Evolutionary conservation across 2,329 filamentous ascomycete species (phyloP).

Genomic region (Metarhizium humberi): DNA sequence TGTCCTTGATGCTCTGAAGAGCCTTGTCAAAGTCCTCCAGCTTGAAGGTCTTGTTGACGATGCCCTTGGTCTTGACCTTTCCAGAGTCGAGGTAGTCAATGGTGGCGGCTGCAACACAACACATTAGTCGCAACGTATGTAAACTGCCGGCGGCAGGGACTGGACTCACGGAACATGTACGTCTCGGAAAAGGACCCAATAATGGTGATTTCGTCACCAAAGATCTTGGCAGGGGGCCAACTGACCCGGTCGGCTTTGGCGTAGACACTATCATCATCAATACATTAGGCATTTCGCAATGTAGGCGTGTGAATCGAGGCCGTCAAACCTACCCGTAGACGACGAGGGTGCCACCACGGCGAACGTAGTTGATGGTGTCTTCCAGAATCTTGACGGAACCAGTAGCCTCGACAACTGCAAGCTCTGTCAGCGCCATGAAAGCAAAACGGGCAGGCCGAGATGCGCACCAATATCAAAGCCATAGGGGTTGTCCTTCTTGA

Average conservation of each 20-base stretch:
- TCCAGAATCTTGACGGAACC: conserved; percentile 61
- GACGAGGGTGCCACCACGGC: conserved; percentile 61
- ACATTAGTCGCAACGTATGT: not conserved
- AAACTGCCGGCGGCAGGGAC: not conserved
- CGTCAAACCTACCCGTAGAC: conserved; percentile 43
- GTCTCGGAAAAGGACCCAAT: conserved; percentile 66
- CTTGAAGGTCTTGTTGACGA: conserved; percentile 65
- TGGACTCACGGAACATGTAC: conserved; percentile 53
- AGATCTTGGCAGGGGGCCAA: conserved; percentile 66
- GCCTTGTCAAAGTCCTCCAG: conserved; percentile 66
- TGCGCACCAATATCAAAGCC: conserved; percentile 56
- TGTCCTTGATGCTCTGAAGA: conserved; percentile 61
- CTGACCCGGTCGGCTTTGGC: conserved; percentile 50
- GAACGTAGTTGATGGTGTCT: conserved; percentile 61
- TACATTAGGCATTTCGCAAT: not conserved
- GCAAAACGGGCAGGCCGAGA: not conserved
- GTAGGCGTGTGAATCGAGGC: too few relatives aligned
- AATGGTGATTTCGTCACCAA: conserved; percentile 60
- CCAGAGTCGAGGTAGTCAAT: conserved; percentile 46
- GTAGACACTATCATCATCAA: conserved; percentile 45
- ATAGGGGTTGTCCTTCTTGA: conserved; percentile 58
- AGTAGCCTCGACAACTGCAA: conserved; percentile 54
- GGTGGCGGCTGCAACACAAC: conserved; percentile 26
- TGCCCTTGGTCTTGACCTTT: conserved; percentile 54
- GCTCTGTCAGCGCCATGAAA: conserved; percentile 7